These are phyloP conservation scores for Mallotus repandus DNA, from an alignment of 441 rosid species.

Conservation along the genomic window DNA sequence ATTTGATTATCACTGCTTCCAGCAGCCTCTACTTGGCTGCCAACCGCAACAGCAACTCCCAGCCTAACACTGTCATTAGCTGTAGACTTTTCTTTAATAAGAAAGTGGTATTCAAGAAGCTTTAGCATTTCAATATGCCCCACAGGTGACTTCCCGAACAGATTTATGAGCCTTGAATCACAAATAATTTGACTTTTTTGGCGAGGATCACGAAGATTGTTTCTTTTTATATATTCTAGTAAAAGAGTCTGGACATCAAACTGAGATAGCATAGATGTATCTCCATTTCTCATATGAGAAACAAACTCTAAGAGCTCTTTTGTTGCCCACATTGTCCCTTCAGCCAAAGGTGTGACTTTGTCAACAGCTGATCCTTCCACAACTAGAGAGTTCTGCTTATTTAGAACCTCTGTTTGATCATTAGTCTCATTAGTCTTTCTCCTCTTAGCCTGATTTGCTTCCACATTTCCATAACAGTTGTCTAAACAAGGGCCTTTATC, in stretches of 20 bases:
- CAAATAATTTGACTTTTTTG: constrained; percentile 59
- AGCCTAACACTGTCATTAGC: constrained; percentile 34
- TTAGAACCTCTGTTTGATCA: constrained; percentile 30
- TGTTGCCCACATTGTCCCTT: constrained; percentile 69
- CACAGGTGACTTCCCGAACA: constrained; percentile 64
- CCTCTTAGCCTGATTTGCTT: constrained; percentile 46
- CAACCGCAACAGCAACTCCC: constrained; percentile 37
- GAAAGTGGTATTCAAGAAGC: constrained; percentile 84
- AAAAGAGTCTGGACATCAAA: constrained; percentile 77
- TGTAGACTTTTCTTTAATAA: constrained; percentile 44
- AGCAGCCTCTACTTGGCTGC: constrained; percentile 38
- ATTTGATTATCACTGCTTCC: constrained; percentile 33
- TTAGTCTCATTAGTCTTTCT: constrained; percentile 50
- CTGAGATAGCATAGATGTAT: constrained; percentile 52
- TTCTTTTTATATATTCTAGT: constrained; percentile 62
- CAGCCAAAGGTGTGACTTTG: constrained; percentile 37
- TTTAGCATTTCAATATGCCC: constrained; percentile 85
- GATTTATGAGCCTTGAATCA: constrained; percentile 64
- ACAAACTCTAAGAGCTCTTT: constrained; percentile 89
- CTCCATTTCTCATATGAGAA: constrained; percentile 77
- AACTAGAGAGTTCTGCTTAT: constrained; percentile 30
- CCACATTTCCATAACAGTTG: constrained; percentile 38
- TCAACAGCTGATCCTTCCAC: constrained; percentile 29
- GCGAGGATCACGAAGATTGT: constrained; percentile 74
- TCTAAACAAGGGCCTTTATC: constrained; percentile 35